Conservation (phyloP, 352 stramenopile genomes). For the Pythium aphanidermatum region DNA sequence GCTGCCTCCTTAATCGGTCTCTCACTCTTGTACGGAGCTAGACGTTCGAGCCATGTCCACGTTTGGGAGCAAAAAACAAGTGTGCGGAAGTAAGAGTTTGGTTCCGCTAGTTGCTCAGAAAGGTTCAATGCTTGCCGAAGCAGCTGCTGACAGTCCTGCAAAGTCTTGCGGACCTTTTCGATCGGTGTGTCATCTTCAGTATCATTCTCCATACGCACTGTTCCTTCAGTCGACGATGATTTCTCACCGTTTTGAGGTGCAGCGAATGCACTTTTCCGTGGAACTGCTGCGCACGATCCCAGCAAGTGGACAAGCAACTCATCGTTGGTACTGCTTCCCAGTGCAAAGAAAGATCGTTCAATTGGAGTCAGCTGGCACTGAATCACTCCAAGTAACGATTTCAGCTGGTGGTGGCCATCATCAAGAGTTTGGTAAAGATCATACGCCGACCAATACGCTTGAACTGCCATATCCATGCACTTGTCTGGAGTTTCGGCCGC, state of each 20-base stretch:
- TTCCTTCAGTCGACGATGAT: background rate
- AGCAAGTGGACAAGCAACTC: conserved; percentile 38
- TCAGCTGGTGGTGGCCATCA: conserved; percentile 67
- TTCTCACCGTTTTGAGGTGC: background rate
- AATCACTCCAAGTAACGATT: conserved; percentile 65
- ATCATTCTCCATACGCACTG: background rate
- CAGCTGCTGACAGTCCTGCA: conserved; percentile 64
- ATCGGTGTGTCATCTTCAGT: conserved; percentile 28
- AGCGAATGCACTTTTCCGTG: conserved; percentile 10
- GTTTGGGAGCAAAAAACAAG: conserved; percentile 59
- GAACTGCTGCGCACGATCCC: conserved; percentile 9
- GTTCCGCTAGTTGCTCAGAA: conserved; percentile 62
- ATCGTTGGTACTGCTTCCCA: conserved; percentile 64
- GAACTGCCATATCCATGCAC: conserved; percentile 41
- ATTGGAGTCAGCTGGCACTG: conserved; percentile 60
- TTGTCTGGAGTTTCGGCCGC: conserved; percentile 37
- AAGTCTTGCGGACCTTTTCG: conserved; percentile 49
- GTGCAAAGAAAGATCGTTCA: conserved; percentile 58
- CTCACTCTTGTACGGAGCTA: conserved; percentile 73
- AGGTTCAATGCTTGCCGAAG: conserved; percentile 52
- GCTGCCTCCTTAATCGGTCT: conserved; percentile 68
- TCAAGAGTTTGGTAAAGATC: conserved; percentile 69
- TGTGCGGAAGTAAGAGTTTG: conserved; percentile 45
- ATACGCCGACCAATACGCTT: conserved; percentile 58
- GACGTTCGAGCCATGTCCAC: conserved; percentile 75